Evolutionary conservation across 495 filamentous ascomycete species (phyloP).

Genomic region (Neurospora sp.): DNA sequence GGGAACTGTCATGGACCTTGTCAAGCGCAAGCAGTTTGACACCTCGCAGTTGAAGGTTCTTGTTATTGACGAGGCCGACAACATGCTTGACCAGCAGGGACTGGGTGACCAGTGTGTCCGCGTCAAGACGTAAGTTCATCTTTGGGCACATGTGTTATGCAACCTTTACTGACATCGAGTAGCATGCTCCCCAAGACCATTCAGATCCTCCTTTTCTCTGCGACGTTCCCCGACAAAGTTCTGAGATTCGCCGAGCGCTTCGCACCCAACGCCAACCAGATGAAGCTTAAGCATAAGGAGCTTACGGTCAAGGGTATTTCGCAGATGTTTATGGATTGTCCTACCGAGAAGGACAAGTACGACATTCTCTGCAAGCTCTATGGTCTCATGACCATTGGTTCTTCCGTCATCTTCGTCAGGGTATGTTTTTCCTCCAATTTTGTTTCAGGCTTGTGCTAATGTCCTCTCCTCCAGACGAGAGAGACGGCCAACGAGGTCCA

Average conservation of each 20-base stretch:
- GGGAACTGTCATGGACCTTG: constrained; percentile 80
- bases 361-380: constrained; percentile 81
- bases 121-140: constrained; percentile 58
- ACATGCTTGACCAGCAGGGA: constrained; percentile 90
- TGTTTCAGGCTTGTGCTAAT: constrained; percentile 12
- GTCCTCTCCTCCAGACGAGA: constrained; percentile 47
- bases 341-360: constrained; percentile 73
- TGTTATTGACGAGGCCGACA: constrained; percentile 89
- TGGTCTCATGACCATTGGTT: constrained; percentile 87
- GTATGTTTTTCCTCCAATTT: constrained; percentile 34
- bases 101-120: constrained; percentile 89
- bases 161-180: constrained; percentile 13
- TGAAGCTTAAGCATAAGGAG: constrained; percentile 80
- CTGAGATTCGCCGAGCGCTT: constrained; percentile 68
- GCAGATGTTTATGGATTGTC: constrained; percentile 91
- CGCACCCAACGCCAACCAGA: constrained; percentile 74
- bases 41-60: constrained; percentile 58
- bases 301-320: constrained; percentile 95
- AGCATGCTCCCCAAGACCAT: constrained; percentile 59
- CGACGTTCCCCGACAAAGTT: constrained; percentile 85
- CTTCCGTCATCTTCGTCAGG: constrained; percentile 95
- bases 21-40: constrained; percentile 61
- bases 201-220: constrained; percentile 90
- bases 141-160: constrained; percentile 1
- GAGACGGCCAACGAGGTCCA: constrained; percentile 74